phyloP scores from a whole-genome alignment of 2,329 filamentous ascomycete genomes.

The Ilyonectria sp. region DNA sequence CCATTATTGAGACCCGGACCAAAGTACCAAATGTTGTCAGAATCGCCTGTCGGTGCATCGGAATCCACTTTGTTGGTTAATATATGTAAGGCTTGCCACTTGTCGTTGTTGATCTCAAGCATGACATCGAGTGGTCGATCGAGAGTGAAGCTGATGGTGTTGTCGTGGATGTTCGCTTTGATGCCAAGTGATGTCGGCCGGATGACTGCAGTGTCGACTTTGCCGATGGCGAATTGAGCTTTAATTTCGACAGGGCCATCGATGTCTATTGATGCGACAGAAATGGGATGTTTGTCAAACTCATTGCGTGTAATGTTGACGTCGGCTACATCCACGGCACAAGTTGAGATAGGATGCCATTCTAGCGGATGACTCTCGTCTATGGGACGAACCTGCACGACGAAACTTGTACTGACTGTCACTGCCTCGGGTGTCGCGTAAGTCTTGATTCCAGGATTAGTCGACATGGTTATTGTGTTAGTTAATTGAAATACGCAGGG shows the following conservation, averaged over 20 bases:
- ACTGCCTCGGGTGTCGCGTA: slow-evolving; percentile 13
- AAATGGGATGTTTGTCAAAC: slow-evolving; percentile 24
- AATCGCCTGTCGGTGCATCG: slow-evolving; percentile 30
- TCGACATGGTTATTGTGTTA: background rate
- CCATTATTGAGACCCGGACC: slow-evolving; percentile 45
- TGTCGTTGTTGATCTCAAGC: slow-evolving; percentile 46
- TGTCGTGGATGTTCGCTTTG: slow-evolving; percentile 3
- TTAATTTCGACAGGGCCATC: slow-evolving; percentile 21
- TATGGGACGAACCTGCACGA: slow-evolving; percentile 8
- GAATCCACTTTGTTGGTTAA: slow-evolving; percentile 43
- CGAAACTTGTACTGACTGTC: slow-evolving; percentile 3
- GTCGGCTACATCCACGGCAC: slow-evolving; percentile 20
- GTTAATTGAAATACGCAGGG: no score
- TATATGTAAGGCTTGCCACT: slow-evolving; percentile 47
- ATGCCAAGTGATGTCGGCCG: slow-evolving; percentile 24
- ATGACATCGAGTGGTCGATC: slow-evolving; percentile 30
- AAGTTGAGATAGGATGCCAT: slow-evolving; percentile 11
- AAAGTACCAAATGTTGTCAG: slow-evolving; percentile 44
- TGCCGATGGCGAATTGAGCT: slow-evolving; percentile 5
- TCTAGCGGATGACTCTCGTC: background rate
- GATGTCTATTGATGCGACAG: slow-evolving; percentile 18
- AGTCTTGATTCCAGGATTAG: background rate
- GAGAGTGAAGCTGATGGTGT: slow-evolving; percentile 25
- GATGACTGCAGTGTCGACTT: slow-evolving; percentile 9
- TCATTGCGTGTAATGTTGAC: slow-evolving; percentile 18